These are phyloP conservation scores for Colletotrichum cuscutae DNA, from an alignment of 2,329 filamentous ascomycete genomes.

Conservation along the genomic window DNA sequence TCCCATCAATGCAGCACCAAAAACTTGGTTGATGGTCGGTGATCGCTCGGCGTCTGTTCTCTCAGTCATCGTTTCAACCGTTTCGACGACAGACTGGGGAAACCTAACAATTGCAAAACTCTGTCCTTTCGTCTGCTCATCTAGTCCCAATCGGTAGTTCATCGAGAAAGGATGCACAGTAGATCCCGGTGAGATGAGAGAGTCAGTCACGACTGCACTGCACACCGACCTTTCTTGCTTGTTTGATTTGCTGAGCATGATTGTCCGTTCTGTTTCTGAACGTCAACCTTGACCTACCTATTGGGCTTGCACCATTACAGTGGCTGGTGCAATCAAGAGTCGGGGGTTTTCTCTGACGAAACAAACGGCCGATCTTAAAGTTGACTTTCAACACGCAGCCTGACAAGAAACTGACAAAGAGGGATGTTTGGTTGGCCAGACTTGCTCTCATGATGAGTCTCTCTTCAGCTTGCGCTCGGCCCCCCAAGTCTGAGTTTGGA, in stretches of 20 bases:
- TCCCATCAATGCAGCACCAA: background rate
- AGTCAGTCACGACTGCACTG: background rate
- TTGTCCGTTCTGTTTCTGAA: background rate
- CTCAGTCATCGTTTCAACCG: constrained; percentile 8
- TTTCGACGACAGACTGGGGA: constrained; percentile 27
- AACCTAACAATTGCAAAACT: background rate
- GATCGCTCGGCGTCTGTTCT: background rate
- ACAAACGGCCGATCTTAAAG: background rate
- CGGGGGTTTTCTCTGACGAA: background rate
- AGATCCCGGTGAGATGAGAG: constrained; percentile 7
- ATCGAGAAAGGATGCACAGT: background rate
- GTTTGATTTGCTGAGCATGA: background rate
- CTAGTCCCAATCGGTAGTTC: background rate
- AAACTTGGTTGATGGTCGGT: background rate
- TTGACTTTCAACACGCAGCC: constrained; percentile 4
- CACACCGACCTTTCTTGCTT: too few relatives aligned
- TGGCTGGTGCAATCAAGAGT: too few relatives aligned
- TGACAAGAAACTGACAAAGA: constrained; percentile 19
- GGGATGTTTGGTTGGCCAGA: background rate
- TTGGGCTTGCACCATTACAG: background rate
- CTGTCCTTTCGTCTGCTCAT: background rate
- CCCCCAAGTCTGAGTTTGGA: background rate
- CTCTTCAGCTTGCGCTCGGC: background rate
- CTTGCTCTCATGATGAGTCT: background rate
- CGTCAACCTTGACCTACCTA: background rate